Percentiles rank a stretch among this genome's conserved stretches.
phyloP scores from a whole-genome alignment of 345 rosid species.

The Theobroma cacao region DNA sequence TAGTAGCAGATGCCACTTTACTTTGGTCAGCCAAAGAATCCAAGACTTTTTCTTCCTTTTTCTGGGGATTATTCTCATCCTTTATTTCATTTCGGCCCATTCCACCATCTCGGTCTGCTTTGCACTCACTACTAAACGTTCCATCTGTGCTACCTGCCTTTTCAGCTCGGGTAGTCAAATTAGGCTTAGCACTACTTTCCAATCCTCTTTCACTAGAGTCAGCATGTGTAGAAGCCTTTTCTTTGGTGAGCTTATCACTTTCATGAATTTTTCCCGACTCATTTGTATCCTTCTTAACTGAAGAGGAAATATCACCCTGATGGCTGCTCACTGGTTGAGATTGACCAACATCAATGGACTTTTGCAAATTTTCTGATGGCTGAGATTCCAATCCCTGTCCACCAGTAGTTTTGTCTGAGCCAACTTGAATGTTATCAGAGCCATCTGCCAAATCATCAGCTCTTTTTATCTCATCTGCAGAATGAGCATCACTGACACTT shows the following conservation, averaged over 20 bases:
- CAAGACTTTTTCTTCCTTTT: slow-evolving; percentile 41
- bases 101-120: slow-evolving; percentile 37
- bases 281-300: slow-evolving; percentile 28
- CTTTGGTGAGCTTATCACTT: slow-evolving; percentile 34
- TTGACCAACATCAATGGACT: slow-evolving; percentile 34
- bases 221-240: slow-evolving; percentile 32
- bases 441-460: slow-evolving; percentile 37
- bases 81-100: slow-evolving; percentile 31
- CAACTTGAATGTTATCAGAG: slow-evolving; percentile 28
- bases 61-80: slow-evolving; percentile 32
- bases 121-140: slow-evolving; percentile 31
- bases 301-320: slow-evolving; percentile 36
- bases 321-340: slow-evolving; percentile 28
- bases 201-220: slow-evolving; percentile 37
- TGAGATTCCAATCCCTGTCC: slow-evolving; percentile 35
- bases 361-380: slow-evolving; percentile 37
- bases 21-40: slow-evolving; percentile 46
- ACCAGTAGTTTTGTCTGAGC: slow-evolving; percentile 33
- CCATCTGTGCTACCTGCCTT: slow-evolving; percentile 32
- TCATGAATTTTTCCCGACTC: slow-evolving; percentile 41
- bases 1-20: slow-evolving; percentile 30
- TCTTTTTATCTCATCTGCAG: slow-evolving; percentile 40
- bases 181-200: slow-evolving; percentile 33
- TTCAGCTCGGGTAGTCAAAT: slow-evolving; percentile 25
- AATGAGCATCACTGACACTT: slow-evolving; percentile 31